These are phyloP conservation scores for Saururus chinensis DNA, from an alignment of 164 flowering plant genomes.

Conservation along the genomic window DNA sequence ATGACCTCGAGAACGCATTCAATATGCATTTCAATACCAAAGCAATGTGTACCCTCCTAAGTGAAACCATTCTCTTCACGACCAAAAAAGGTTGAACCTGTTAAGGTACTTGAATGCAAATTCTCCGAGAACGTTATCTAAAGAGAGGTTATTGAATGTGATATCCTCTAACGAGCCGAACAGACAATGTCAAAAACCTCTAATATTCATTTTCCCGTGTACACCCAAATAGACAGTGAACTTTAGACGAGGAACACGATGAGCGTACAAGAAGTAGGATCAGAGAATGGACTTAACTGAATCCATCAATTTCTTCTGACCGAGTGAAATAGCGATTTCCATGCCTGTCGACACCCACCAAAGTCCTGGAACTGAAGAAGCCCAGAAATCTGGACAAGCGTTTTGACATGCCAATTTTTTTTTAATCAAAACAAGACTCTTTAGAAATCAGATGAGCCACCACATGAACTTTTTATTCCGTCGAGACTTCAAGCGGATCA, in stretches of 20 bases:
- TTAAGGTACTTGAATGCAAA: no score
- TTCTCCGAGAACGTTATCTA: no score
- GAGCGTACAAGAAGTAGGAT: not conserved
- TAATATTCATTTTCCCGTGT: no score
- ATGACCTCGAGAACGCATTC: no score
- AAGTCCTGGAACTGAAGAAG: constrained; percentile 36
- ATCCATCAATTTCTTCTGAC: constrained; percentile 65
- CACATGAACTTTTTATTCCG: no score
- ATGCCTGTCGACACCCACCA: constrained; percentile 57
- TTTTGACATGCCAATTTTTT: constrained; percentile 54
- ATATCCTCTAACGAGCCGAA: no score
- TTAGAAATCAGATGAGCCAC: no score
- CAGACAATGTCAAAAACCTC: no score
- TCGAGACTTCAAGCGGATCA: no score
- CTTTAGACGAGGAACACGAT: not conserved
- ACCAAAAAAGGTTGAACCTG: not conserved
- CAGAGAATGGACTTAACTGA: constrained; percentile 40
- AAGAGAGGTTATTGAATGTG: no score
- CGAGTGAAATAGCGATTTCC: constrained; percentile 77
- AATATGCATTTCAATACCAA: no score
- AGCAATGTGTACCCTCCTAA: not conserved
- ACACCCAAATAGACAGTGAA: not conserved
- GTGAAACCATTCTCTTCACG: not conserved
- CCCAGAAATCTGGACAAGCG: constrained; percentile 44
- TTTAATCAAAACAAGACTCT: no score